These are phyloP conservation scores for Tricholoma matsutake DNA, from an alignment of 768 basidiomycete species.

Conservation along the genomic window DNA sequence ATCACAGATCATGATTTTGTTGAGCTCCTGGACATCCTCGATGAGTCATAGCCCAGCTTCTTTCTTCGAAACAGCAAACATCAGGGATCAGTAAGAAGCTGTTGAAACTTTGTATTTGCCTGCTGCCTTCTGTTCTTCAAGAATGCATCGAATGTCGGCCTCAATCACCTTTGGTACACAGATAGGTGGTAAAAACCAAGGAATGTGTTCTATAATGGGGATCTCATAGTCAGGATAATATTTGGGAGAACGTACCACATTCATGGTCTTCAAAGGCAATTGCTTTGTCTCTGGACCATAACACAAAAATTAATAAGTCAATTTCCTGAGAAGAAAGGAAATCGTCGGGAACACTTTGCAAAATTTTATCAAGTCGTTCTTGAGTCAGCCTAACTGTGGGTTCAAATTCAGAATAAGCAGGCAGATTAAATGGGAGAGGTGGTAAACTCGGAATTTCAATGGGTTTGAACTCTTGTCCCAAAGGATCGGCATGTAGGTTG, in stretches of 20 bases:
- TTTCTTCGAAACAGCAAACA: conserved; percentile 27
- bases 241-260: conserved; percentile 27
- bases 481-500: conserved; percentile 23
- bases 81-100: conserved; percentile 19
- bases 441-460: conserved; percentile 10
- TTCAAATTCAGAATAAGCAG: conserved; percentile 2
- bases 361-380: conserved; percentile 13
- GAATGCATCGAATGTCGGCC: conserved; percentile 17
- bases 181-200: conserved; percentile 7
- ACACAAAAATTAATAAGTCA: conserved; percentile 17
- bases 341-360: conserved; percentile 3
- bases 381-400: conserved; percentile 7
- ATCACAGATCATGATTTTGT: conserved; percentile 17
- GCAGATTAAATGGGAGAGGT: conserved; percentile 5
- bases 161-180: conserved; percentile 22
- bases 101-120: conserved; percentile 22
- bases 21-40: conserved; percentile 29
- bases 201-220: conserved; percentile 26
- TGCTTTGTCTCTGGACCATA: conserved; percentile 9
- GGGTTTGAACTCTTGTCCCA: background rate
- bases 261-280: conserved; percentile 22
- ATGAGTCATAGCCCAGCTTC: conserved; percentile 28
- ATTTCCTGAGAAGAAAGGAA: conserved; percentile 10
- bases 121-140: conserved; percentile 14
- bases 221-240: conserved; percentile 33